These are phyloP conservation scores for Chlorokybus atmophyticus DNA, from an alignment of 139 green algal genomes.

Conservation along the genomic window DNA sequence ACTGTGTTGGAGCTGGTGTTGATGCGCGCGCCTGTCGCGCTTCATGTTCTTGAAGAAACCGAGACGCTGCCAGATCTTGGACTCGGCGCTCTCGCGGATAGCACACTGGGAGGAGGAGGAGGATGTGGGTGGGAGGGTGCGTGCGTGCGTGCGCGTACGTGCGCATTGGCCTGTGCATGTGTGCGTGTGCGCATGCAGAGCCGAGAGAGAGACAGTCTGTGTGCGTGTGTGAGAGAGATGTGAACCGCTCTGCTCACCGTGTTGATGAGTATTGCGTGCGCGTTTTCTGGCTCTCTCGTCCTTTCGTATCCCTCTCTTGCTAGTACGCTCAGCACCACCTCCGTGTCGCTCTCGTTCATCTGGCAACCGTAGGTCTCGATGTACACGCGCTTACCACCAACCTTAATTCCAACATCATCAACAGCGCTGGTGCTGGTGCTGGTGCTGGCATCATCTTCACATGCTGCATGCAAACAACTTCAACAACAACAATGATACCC, in stretches of 20 bases:
- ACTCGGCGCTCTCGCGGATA: conserved; percentile 73
- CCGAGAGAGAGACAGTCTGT: too few relatives aligned
- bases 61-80: conserved; percentile 49
- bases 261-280: neutral
- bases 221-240: too few relatives aligned
- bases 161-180: neutral
- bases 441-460: too few relatives aligned
- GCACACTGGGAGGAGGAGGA: conserved; percentile 90
- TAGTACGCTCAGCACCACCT: conserved; percentile 58
- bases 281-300: too few relatives aligned
- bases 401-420: too few relatives aligned
- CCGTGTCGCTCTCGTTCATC: conserved; percentile 73
- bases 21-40: neutral
- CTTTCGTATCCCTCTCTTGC: conserved; percentile 32
- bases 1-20: neutral
- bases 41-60: conserved; percentile 43
- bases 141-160: neutral
- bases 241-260: neutral
- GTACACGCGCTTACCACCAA: too few relatives aligned
- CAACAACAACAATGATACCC: too few relatives aligned
- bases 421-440: too few relatives aligned
- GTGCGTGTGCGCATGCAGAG: too few relatives aligned
- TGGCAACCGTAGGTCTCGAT: conserved; percentile 67
- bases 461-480: too few relatives aligned
- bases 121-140: conserved; percentile 33